Conservation (phyloP, 805 yeast species). For the Suhomyces pyralidae region DNA sequence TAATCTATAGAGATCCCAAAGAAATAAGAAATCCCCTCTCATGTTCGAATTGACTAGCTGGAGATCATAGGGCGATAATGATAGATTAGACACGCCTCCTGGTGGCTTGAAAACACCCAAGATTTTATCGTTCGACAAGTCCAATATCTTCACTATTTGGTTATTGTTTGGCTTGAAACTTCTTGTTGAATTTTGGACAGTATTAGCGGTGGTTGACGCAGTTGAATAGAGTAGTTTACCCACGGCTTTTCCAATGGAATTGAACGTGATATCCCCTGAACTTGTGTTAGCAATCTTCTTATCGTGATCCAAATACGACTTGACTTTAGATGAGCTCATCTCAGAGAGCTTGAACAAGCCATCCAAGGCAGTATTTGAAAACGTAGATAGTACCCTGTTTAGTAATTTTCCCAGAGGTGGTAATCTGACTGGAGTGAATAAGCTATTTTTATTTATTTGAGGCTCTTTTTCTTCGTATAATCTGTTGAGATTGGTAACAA, state of each 20-base stretch:
- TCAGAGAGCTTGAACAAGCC: slow-evolving; percentile 48
- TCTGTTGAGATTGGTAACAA: slow-evolving; percentile 4
- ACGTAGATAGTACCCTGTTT: slow-evolving; percentile 44
- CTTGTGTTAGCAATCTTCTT: slow-evolving; percentile 12
- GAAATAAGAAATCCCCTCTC: slow-evolving; percentile 60
- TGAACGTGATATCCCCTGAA: slow-evolving; percentile 19
- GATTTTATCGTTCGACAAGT: slow-evolving; percentile 40
- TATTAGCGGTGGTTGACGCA: slow-evolving; percentile 25
- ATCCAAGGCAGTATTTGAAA: slow-evolving; percentile 55
- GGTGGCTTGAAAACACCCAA: slow-evolving; percentile 53
- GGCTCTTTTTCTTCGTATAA: background rate
- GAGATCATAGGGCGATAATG: slow-evolving; percentile 60
- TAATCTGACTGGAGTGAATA: slow-evolving; percentile 45
- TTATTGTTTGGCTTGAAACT: slow-evolving; percentile 27
- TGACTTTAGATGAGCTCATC: slow-evolving; percentile 44
- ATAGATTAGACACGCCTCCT: slow-evolving; percentile 57
- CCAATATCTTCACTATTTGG: slow-evolving; percentile 45
- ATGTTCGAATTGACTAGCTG: slow-evolving; percentile 50
- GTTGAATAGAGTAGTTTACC: slow-evolving; percentile 35
- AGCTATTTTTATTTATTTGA: background rate
- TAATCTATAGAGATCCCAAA: slow-evolving; percentile 60
- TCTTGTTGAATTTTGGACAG: slow-evolving; percentile 21
- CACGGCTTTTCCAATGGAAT: slow-evolving; percentile 29
- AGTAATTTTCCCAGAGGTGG: slow-evolving; percentile 47
- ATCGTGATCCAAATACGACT: slow-evolving; percentile 29